Percentiles rank a stretch among this genome's conserved stretches.
Conservation (phyloP, 108 stramenopile genomes). For the Heterococcus sp. region DNA sequence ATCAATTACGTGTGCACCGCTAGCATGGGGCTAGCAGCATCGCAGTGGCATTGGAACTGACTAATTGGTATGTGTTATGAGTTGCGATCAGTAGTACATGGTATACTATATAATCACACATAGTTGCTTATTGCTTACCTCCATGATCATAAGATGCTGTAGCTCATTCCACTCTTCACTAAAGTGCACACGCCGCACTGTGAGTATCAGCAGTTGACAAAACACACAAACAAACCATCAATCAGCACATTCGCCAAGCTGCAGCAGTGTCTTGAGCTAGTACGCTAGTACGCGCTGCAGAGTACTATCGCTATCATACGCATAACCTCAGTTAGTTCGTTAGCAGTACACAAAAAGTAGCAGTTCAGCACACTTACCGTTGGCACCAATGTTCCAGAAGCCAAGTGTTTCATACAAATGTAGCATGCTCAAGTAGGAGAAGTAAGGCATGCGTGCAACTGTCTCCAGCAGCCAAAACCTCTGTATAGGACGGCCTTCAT, state of each 20-base stretch:
- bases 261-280: background rate
- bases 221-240: background rate
- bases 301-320: background rate
- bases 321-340: background rate
- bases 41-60: no score
- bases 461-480: conserved; percentile 90
- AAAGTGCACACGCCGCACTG: conserved; percentile 13
- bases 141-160: conserved; percentile 92
- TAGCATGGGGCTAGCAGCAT: no score
- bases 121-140: no score
- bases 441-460: conserved; percentile 89
- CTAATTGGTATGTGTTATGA: no score
- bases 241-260: background rate
- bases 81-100: no score
- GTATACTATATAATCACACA: conserved; percentile 90
- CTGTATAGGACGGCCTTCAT: conserved; percentile 39
- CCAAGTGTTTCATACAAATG: conserved; percentile 84
- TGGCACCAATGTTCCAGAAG: conserved; percentile 63
- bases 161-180: conserved; percentile 78
- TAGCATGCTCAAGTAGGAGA: conserved; percentile 84
- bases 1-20: no score
- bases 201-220: background rate
- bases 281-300: background rate
- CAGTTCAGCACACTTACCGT: conserved; percentile 16
- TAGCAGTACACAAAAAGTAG: background rate